These are phyloP conservation scores for Rhodotorula diobovata DNA, from an alignment of 768 basidiomycete genomes.

Conservation along the genomic window DNA sequence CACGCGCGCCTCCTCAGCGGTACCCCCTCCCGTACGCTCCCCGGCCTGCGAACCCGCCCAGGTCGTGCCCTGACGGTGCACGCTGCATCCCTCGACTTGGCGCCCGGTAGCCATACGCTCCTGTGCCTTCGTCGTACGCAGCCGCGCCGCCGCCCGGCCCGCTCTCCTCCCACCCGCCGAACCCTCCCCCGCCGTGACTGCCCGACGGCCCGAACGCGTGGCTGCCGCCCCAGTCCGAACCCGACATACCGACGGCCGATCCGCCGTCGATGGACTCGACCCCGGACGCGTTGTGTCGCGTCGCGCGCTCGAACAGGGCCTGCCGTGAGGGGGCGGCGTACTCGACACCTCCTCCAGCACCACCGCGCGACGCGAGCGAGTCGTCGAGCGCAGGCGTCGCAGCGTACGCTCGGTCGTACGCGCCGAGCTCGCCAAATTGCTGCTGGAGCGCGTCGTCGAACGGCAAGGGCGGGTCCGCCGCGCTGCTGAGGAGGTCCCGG, in stretches of 20 bases:
- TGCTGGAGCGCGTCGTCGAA: background rate
- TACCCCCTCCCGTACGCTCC: background rate
- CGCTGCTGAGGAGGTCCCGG: background rate
- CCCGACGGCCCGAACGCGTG: background rate
- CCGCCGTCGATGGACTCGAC: slow-evolving; percentile 2
- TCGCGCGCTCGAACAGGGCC: slow-evolving; percentile 10
- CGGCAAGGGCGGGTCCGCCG: background rate
- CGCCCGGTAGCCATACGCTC: background rate
- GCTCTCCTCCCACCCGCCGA: background rate
- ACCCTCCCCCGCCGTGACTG: background rate
- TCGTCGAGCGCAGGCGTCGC: background rate
- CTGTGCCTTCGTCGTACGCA: background rate
- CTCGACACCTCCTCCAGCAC: background rate
- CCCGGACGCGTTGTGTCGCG: slow-evolving; percentile 11
- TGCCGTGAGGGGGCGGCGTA: slow-evolving; percentile 9
- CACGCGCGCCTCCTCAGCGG: background rate
- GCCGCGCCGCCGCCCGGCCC: background rate
- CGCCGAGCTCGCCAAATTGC: background rate
- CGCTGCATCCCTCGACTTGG: background rate
- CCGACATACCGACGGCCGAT: background rate
- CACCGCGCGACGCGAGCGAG: background rate
- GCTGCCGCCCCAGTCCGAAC: background rate
- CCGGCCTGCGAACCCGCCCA: background rate
- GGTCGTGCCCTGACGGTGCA: background rate
- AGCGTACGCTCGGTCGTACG: background rate